Base-by-base conservation (phyloP, 805 yeast genomes). In the Scheffersomyces amazonensis region DNA sequence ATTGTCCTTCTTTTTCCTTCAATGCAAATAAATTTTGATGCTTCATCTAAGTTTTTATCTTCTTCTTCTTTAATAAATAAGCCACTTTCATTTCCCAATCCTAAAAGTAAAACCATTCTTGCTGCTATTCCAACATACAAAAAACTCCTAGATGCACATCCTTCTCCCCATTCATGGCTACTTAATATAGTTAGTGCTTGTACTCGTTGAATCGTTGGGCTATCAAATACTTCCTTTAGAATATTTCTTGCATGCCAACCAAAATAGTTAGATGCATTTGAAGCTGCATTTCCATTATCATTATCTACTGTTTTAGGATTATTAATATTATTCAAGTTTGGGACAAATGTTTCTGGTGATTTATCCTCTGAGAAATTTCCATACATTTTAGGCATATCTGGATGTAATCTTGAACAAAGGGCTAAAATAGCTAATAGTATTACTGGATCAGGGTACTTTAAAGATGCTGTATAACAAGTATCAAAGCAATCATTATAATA, bases 161-260 rank as follows among this genome's bases (percentile, higher is more conserved):
- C 60, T 39, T 62, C 66, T 1, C 70, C 70, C 71, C 72, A 65
- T 44, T 65, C 69, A 49, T 65, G 71, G 39, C 64, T 56, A 37
- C 68, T 60, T 4, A 65, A 43, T 35, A 66, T 56, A 1, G 62
- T 41, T 20, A 66, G 44, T 2, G 70, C 68, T 40, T 65, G 72
- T 5, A 64, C 58, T 21, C 68, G 39, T 34, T 61, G 69, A 4
- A 66, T 49, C 3, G 67, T 49, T 2, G 72, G 71, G 36, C 58
- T 54, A 42, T 66, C 72, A 45, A 65, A 64, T 5, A 57, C 60
- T 21, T 61, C 58, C 25, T 51, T 51, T n/a, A 65, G 36, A 4
- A 47, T 24, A 27, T 44, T 47, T 32, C 68, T 48, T 5, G 70
- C 67, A 42, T 64, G 67, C 60, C 64, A 64, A 0, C 65, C 69